Evolutionary conservation across 106 monocot species (phyloP), one percentile per base, ranked within the genome.

Genomic region (Phalaenopsis equestris): DNA sequence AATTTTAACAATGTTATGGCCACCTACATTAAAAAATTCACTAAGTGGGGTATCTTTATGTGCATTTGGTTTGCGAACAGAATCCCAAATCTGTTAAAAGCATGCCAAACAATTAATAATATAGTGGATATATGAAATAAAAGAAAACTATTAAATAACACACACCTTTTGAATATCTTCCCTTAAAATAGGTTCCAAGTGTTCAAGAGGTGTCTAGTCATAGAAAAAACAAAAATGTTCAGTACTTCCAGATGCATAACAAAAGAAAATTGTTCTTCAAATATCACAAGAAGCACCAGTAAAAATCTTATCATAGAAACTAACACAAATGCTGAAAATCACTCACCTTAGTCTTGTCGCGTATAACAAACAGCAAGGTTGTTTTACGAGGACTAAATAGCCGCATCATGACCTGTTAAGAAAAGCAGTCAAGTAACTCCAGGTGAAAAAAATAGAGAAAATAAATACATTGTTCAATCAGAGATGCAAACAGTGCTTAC

Each of bases 311-410:
- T 42, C 74, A 42, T 18, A 42, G 18, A 9, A 74, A 43, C 16
- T 18, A 49, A 16, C 30, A 16, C 43, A 82, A 84, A 41, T 75
- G 21, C 19, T 38, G 42, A 46, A 46, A 67, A 75, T 19, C 41
- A 49, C 24, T 9, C 70, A 97, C 97, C 89, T 77, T 97, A 42
- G 90, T 94, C 84, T 94, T 97, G 81, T 97, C 97, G 83, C 97
- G 94, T 79, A 97, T 97, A 12, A 97, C 97, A 86, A 97, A 97
- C 41, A 97, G 68, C 67, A 97, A 86, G 73, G 97, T 97, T 76
- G 94, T 94, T 89, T 90, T 97, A 19, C 97, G 94, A 57, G 97
- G 97, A 81, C 92, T 92, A 84, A 98, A 98, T 79, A 98, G 88
- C 15, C 94, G 86, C 92, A 94, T 90, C 97, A 98, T 98, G 48